Base-by-base conservation (phyloP, 768 basidiomycete genomes). In the Lentinula boryana region DNA sequence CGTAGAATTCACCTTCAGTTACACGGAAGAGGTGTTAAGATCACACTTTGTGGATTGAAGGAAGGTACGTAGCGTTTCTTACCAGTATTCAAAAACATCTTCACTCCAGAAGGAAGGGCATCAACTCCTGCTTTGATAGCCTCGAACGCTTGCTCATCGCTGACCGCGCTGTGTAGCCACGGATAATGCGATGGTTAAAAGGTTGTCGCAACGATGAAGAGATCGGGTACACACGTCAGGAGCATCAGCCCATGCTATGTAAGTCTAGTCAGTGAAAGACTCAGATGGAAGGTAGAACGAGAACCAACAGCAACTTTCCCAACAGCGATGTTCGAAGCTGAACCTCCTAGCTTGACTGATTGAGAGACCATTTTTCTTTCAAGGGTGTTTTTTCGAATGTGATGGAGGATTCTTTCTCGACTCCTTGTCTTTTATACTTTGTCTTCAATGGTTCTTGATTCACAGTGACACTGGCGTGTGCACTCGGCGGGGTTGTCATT, bases 121-220 rank as follows among this genome's bases (percentile, higher is more conserved):
- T 79, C 74, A 59, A 82, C 65, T 5, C 78, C 78, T 4, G 78
- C 78, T 67, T 82, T 84, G 74, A 89, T 86, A 1, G 84, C 74
- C 27, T 79, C 82, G 62, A 89, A 87, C 8, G 80, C 81, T 36
- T 83, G 76, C 57, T 84, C 84, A 60, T 89, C 86, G 1, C 82
- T 72, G 36, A 78, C 70, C 9, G 76, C 74, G 16, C 66, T 70
- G 9, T 78, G 21, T 8, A 23, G 9, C 21, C 16, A 48, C 1
- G n/a, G 16, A 44, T 18, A 0, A 23, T 48, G 4, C 0, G 16
- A 21, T 44, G 5, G 12, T 48, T 21, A 46, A 3, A 43, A 43
- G 6, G 4, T 43, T 43, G 18, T 9, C 44, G 18, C 8, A 8
- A 5, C 18, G 15, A 9, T 5, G 13, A 23, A 35, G 43, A 1